Percentiles rank a stretch among this genome's conserved stretches.
phyloP scores from a whole-genome alignment of 169 alveolate species.

The Theileria annulata region DNA sequence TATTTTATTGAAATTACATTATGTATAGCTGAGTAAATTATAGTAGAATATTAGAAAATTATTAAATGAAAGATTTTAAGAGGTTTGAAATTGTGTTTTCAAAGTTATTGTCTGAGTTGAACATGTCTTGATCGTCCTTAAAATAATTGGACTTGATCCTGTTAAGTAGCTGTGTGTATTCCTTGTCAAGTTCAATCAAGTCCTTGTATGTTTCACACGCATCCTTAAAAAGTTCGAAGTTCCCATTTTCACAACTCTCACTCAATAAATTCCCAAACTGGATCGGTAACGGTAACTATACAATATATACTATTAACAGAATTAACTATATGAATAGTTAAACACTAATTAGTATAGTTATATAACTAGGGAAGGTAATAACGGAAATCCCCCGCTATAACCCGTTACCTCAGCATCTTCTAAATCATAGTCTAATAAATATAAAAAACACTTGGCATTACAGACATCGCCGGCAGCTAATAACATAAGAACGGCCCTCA shows the following conservation, averaged over 20 bases:
- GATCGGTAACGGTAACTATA: slow-evolving; percentile 56
- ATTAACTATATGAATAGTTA: no score
- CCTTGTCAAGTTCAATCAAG: slow-evolving; percentile 38
- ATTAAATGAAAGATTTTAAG: neutral
- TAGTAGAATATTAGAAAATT: neutral
- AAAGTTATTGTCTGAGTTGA: neutral
- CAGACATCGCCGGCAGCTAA: slow-evolving; percentile 35
- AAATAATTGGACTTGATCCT: slow-evolving; percentile 1
- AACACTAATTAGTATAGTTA: no score
- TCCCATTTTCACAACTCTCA: slow-evolving; percentile 48
- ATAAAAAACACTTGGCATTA: slow-evolving; percentile 53
- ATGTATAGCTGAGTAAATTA: neutral
- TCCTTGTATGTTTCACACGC: slow-evolving; percentile 49
- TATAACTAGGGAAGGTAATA: neutral
- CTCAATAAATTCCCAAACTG: slow-evolving; percentile 56
- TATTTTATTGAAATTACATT: no score
- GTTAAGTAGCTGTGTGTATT: slow-evolving; percentile 32
- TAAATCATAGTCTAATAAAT: slow-evolving; percentile 44
- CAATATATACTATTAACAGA: slow-evolving; percentile 1
- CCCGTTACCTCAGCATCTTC: slow-evolving; percentile 26
- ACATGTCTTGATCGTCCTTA: neutral
- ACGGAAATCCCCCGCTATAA: neutral
- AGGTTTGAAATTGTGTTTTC: slow-evolving; percentile 2
- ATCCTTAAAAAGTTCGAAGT: slow-evolving; percentile 32
- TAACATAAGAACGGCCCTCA: slow-evolving; percentile 48